phyloP scores from a whole-genome alignment of 495 filamentous ascomycete species.

The Thermochaetoides thermophila region DNA sequence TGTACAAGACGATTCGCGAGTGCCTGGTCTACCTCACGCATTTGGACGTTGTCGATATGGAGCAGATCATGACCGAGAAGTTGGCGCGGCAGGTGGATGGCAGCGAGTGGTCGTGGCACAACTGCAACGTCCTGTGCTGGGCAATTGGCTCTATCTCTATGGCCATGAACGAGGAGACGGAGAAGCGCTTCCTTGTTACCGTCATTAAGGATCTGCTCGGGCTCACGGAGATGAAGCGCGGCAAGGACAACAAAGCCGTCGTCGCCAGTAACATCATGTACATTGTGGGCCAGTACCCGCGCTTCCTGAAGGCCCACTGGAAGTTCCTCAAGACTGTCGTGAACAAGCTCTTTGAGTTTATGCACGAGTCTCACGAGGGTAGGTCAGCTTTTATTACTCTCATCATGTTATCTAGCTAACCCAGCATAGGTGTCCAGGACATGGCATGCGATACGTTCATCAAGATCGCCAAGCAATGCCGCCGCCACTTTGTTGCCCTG shows the following conservation, averaged over 20 bases:
- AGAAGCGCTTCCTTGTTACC: slow-evolving; percentile 94
- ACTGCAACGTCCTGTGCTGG: slow-evolving; percentile 99
- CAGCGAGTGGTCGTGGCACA: slow-evolving; percentile 95
- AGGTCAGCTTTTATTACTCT: too few species aligned
- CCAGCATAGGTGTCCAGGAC: slow-evolving; percentile 69
- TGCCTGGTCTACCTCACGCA: slow-evolving; percentile 97
- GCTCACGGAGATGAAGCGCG: slow-evolving; percentile 95
- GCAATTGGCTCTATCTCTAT: slow-evolving; percentile 97
- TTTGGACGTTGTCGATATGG: slow-evolving; percentile 91
- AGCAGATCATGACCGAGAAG: slow-evolving; percentile 98
- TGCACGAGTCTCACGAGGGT: slow-evolving; percentile 99
- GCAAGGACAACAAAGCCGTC: slow-evolving; percentile 98
- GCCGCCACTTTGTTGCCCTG: slow-evolving; percentile 88
- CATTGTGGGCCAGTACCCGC: slow-evolving; percentile 95
- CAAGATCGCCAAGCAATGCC: slow-evolving; percentile 97
- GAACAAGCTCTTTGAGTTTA: slow-evolving; percentile 99
- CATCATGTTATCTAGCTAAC: slow-evolving; percentile 3
- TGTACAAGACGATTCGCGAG: slow-evolving; percentile 97
- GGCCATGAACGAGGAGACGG: slow-evolving; percentile 98
- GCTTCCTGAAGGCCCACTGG: slow-evolving; percentile 97
- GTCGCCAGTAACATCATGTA: slow-evolving; percentile 99
- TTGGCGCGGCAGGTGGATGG: slow-evolving; percentile 87
- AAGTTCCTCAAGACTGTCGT: slow-evolving; percentile 99
- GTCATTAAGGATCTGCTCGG: slow-evolving; percentile 99
- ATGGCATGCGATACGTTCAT: slow-evolving; percentile 99